Conservation (phyloP, 2,329 filamentous ascomycete genomes). For the Mycosphaerella sp. region DNA sequence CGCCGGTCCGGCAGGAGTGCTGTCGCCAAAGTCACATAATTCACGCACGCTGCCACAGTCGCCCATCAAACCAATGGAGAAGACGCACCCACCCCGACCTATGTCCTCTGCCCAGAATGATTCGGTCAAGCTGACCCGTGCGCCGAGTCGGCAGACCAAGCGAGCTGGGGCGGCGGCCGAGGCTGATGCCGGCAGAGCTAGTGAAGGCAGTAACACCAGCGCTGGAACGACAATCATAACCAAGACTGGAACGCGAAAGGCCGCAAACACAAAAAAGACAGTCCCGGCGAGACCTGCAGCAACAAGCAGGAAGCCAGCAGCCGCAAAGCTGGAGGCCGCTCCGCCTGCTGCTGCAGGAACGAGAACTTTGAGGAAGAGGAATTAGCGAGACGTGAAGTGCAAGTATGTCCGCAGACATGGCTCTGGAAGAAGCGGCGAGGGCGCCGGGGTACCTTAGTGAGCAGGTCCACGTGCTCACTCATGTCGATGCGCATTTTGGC, state of each 20-base stretch:
- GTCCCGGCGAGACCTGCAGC: slow-evolving; percentile 34
- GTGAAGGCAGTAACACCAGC: slow-evolving; percentile 57
- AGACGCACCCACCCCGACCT: slow-evolving; percentile 40
- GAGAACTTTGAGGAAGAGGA: slow-evolving; percentile 32
- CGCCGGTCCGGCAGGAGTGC: slow-evolving; percentile 48
- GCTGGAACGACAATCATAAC: slow-evolving; percentile 54
- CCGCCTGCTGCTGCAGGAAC: slow-evolving; percentile 21
- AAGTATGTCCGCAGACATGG: neutral
- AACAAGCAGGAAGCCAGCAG: slow-evolving; percentile 38
- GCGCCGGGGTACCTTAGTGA: no score
- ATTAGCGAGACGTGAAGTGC: slow-evolving; percentile 8
- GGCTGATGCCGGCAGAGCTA: slow-evolving; percentile 34
- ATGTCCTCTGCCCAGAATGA: slow-evolving; percentile 7
- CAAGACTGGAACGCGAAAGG: slow-evolving; percentile 33
- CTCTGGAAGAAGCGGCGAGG: neutral
- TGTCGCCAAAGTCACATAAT: slow-evolving; percentile 80
- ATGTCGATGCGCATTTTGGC: no score
- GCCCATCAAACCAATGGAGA: slow-evolving; percentile 43
- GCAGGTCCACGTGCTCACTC: no score
- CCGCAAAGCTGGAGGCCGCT: slow-evolving; percentile 25
- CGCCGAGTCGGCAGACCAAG: slow-evolving; percentile 53
- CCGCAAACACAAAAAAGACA: slow-evolving; percentile 14
- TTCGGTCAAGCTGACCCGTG: slow-evolving; percentile 53
- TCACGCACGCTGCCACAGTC: slow-evolving; percentile 60
- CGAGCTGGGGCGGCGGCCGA: slow-evolving; percentile 36